Base-by-base conservation (phyloP, 2,329 filamentous ascomycete genomes). In the Trichoderma gracile region DNA sequence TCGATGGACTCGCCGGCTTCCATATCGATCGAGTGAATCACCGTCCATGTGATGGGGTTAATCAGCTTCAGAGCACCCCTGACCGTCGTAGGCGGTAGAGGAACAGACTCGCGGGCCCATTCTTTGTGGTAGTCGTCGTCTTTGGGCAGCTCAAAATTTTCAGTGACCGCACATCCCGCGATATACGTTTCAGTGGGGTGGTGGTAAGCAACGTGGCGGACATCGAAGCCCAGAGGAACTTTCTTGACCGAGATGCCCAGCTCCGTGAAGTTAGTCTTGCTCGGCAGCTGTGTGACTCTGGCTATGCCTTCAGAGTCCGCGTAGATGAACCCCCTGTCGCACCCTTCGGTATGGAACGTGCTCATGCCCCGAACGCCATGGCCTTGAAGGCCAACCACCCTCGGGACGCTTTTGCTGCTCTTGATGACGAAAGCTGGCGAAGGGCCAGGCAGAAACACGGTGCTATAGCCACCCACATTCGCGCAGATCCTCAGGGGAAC, bases 71-170 rank as follows among this genome's bases (percentile, higher is more conserved):
- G 77, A 21, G 85, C 82, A 33, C 91, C 91, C 63, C 87, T 88
- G 53, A 91, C 86, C 30, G 89, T 83, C 66, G 85, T 85, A 0
- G 95, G 95, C 57, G 83, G 83, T 71, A 88, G 83, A 0, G 71
- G 65, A 60, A 82, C 78, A 74, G 89, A 88, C 71, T 96, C 93
- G 67, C 86, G 86, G 23, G 88, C 85, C 86, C 93, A 94, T 67
- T 95, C 91, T 67, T 84, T 84, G 69, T 96, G 91, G 67, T 92
- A 87, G 65, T 96, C 89, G 68, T 93, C 93, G 69, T 97, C 92
- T 60, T 91, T 91, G 1, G 92, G 92, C 23, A 97, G 83, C 74
- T 92, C 90, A 73, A 97, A 98, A 3, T 88, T 86, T 55, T 89
- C 86, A 27, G 77, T 73, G 8, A 81, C 80, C 67, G 87, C 89